A percentile compares a stretch with the other conserved stretches of the same genome.
Conservation (phyloP, 371 early-diverging fungal species). For the Mitosporidium daphniae region DNA sequence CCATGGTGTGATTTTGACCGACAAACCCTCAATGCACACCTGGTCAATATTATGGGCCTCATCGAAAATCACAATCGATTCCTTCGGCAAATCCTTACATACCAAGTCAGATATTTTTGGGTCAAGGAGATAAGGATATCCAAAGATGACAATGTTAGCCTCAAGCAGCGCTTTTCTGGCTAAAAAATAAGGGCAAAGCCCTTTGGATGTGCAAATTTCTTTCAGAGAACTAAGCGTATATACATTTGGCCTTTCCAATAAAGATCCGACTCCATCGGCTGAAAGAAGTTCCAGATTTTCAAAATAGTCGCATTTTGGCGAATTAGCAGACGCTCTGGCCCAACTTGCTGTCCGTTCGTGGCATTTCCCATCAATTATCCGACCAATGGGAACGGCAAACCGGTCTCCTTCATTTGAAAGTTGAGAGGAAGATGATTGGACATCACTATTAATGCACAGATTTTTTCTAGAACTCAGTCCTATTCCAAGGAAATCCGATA, state of each 20-base stretch:
- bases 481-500: constrained; percentile 57
- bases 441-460: constrained; percentile 62
- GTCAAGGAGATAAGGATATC: constrained; percentile 94
- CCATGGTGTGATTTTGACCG: constrained; percentile 55
- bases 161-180: constrained; percentile 30
- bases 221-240: constrained; percentile 78
- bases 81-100: constrained; percentile 55
- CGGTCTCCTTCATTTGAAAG: too few species aligned
- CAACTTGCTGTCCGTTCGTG: constrained; percentile 62
- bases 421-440: too few species aligned
- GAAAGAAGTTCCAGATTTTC: constrained; percentile 26
- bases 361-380: constrained; percentile 68
- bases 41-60: constrained; percentile 98
- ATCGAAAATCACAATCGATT: constrained; percentile 91
- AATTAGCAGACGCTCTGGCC: constrained; percentile 33
- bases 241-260: constrained; percentile 27
- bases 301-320: constrained; percentile 5
- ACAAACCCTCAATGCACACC: constrained; percentile 86
- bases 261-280: too few species aligned
- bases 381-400: too few species aligned
- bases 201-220: constrained; percentile 23
- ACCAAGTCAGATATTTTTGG: constrained; percentile 90
- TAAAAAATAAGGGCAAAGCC: constrained; percentile 76
- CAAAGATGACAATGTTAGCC: constrained; percentile 90
- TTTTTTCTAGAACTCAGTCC: constrained; percentile 78